phyloP scores from a whole-genome alignment of 148 eudicot species.

The Bassia scoparia region DNA sequence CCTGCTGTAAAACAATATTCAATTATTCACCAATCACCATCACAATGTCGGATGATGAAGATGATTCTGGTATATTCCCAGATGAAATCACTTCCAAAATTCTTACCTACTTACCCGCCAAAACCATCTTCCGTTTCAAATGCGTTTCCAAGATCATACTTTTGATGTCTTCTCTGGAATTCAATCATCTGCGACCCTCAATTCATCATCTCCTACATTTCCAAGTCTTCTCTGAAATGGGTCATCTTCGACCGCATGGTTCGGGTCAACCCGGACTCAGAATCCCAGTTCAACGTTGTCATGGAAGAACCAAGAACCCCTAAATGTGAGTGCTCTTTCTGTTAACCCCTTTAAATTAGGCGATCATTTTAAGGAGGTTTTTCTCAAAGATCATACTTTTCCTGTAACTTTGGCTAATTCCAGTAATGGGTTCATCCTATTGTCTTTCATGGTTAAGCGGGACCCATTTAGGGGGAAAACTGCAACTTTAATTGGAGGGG shows the following conservation, averaged over 20 bases:
- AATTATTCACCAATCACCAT: too few relatives aligned
- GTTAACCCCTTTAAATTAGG: not conserved
- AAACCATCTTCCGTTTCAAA: not conserved
- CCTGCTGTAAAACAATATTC: too few relatives aligned
- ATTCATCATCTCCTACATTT: not conserved
- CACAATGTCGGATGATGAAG: too few relatives aligned
- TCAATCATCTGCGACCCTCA: not conserved
- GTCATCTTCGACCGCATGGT: not conserved
- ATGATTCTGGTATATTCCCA: not conserved
- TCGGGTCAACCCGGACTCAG: not conserved
- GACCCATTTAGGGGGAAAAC: not conserved
- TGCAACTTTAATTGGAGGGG: not conserved
- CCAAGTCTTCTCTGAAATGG: not conserved
- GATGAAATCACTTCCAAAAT: not conserved
- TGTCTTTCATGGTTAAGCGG: not conserved
- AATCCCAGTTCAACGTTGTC: not conserved
- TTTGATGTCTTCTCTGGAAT: too few relatives aligned
- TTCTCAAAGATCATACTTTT: not conserved
- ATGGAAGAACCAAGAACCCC: not conserved
- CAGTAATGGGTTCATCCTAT: not conserved
- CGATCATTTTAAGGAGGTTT: not conserved
- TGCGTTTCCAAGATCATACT: conserved; percentile 11
- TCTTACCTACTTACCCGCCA: conserved; percentile 9
- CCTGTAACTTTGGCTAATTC: not conserved
- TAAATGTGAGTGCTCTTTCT: not conserved